Evolutionary conservation across 2,329 filamentous ascomycete genomes (phyloP).

Genomic region (Didymellaceae sp.): DNA sequence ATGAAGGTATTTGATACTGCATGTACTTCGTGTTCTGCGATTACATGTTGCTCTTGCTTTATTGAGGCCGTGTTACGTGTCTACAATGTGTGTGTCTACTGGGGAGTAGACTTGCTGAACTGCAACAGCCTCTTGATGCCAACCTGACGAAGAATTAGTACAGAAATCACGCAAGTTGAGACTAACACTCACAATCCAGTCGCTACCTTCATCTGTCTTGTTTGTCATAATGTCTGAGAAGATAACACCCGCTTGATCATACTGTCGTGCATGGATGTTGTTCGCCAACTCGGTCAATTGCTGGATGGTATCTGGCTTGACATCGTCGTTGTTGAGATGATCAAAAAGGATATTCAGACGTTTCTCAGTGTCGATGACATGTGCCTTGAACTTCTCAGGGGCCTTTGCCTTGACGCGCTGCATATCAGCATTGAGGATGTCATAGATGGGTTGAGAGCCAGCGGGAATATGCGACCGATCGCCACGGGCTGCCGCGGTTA

Average conservation of each 20-base stretch:
- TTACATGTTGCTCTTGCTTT: no score
- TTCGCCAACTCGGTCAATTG: conserved; percentile 65
- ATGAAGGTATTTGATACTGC: no score
- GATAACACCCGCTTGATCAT: conserved; percentile 53
- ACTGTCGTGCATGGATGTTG: conserved; percentile 51
- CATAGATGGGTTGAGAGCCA: conserved; percentile 76
- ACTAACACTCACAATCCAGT: conserved; percentile 58
- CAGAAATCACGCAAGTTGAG: not conserved
- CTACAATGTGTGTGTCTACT: conserved; percentile 10
- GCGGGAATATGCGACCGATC: conserved; percentile 89
- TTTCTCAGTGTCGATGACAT: conserved; percentile 94
- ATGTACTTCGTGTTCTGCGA: no score
- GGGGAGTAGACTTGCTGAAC: conserved; percentile 45
- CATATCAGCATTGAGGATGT: conserved; percentile 83
- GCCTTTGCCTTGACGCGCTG: conserved; percentile 85
- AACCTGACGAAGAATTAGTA: conserved; percentile 31
- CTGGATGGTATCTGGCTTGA: conserved; percentile 78
- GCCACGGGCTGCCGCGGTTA: conserved; percentile 62
- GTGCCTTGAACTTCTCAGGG: conserved; percentile 81
- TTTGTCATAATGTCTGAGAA: conserved; percentile 56
- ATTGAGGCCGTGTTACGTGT: no score
- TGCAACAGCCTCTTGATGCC: conserved; percentile 49
- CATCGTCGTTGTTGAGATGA: conserved; percentile 92
- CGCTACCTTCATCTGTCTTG: conserved; percentile 57
- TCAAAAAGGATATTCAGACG: conserved; percentile 93